Evolutionary conservation across 2,329 filamentous ascomycete species (phyloP).

Genomic region (Fusarium neocosmosporiellum): DNA sequence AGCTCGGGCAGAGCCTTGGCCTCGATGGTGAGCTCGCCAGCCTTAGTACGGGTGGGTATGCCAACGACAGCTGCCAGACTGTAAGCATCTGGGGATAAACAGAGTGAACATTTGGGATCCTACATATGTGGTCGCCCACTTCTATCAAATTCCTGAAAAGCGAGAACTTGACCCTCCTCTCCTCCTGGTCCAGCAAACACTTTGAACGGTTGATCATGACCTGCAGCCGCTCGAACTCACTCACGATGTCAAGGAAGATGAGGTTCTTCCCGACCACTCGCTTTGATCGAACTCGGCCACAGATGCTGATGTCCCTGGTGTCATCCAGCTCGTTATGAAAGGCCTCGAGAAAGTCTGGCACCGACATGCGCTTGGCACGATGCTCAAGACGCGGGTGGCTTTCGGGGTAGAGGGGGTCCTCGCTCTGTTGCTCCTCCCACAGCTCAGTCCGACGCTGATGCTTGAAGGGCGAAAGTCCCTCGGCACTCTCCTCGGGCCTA

Average conservation of each 20-base stretch:
- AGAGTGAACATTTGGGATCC: conserved; percentile 52
- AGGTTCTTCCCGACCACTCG: conserved; percentile 81
- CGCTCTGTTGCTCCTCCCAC: conserved; percentile 46
- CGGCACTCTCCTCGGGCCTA: conserved; percentile 33
- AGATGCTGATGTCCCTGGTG: conserved; percentile 45
- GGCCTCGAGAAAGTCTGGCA: conserved; percentile 50
- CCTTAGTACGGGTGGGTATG: conserved; percentile 72
- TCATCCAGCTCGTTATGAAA: conserved; percentile 44
- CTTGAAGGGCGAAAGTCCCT: conserved; percentile 51
- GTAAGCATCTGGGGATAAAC: conserved; percentile 36
- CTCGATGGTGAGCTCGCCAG: conserved; percentile 81
- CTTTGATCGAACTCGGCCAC: conserved; percentile 78
- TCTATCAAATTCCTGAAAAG: conserved; percentile 74
- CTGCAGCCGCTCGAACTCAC: conserved; percentile 79
- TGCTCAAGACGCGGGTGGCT: conserved; percentile 51
- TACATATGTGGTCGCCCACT: conserved; percentile 87
- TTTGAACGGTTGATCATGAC: conserved; percentile 77
- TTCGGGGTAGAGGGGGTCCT: conserved; percentile 50
- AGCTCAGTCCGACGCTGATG: conserved; percentile 50
- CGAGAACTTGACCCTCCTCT: conserved; percentile 61
- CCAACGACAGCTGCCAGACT: conserved; percentile 73
- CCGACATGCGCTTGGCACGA: conserved; percentile 43
- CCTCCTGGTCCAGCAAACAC: conserved; percentile 49
- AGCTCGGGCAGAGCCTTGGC: conserved; percentile 76
- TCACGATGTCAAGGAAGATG: conserved; percentile 83